Conservation (phyloP, 2,329 filamentous ascomycete genomes). For the Whalleya microplaca region DNA sequence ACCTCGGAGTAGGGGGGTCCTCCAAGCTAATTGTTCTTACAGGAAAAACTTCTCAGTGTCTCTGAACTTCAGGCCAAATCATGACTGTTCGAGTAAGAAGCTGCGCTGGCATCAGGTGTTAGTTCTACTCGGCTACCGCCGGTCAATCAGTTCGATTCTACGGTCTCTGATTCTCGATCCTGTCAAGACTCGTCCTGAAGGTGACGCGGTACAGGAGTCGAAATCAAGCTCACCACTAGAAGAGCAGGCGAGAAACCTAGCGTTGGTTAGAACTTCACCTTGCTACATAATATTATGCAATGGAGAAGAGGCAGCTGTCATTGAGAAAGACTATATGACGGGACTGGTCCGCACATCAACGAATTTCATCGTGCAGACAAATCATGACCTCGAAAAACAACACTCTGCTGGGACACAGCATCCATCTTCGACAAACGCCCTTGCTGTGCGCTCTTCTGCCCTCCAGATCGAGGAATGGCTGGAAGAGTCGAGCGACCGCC, state of each 20-base stretch:
- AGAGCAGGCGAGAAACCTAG: slow-evolving; percentile 35
- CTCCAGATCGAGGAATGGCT: slow-evolving; percentile 32
- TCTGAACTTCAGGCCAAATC: slow-evolving; percentile 54
- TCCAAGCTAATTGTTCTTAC: slow-evolving; percentile 2
- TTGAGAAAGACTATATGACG: slow-evolving; percentile 59
- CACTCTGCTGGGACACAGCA: slow-evolving; percentile 1
- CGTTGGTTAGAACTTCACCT: slow-evolving; percentile 49
- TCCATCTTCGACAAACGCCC: too few species aligned
- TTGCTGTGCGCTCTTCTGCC: not conserved
- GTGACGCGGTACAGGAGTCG: not conserved
- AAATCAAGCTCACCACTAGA: slow-evolving; percentile 1
- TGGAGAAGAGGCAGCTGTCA: slow-evolving; percentile 47
- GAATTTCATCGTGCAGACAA: slow-evolving; percentile 59
- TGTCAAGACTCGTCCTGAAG: not conserved
- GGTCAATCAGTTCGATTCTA: slow-evolving; percentile 56
- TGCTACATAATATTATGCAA: slow-evolving; percentile 62
- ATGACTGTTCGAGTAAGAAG: slow-evolving; percentile 45
- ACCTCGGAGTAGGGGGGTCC: not conserved
- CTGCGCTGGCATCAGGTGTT: slow-evolving; percentile 53
- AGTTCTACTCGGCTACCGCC: slow-evolving; percentile 56
- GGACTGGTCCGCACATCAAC: slow-evolving; percentile 49
- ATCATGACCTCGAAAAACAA: slow-evolving; percentile 49
- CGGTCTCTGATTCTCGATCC: slow-evolving; percentile 36
- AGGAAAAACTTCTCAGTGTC: slow-evolving; percentile 49
- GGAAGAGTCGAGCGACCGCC: slow-evolving; percentile 38